Evolutionary conservation across 352 stramenopile genomes (phyloP).

Genomic region (Pythium monospermum): DNA sequence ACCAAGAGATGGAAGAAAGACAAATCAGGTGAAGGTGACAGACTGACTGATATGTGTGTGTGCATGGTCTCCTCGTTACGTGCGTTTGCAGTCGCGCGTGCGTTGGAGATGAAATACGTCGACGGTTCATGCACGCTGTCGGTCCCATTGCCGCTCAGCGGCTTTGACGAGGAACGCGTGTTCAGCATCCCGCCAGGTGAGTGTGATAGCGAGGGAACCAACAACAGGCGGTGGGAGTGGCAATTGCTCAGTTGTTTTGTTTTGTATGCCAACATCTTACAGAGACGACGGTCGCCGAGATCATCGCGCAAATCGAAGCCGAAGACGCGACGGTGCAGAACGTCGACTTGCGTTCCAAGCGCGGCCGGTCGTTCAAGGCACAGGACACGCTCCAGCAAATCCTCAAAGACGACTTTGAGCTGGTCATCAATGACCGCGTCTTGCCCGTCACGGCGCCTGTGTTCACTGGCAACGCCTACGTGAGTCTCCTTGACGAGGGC

Average conservation of each 20-base stretch:
- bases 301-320: conserved; percentile 68
- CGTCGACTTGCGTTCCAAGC: conserved; percentile 57
- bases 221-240: too few species aligned
- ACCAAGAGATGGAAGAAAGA: too few species aligned
- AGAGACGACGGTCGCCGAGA: conserved; percentile 73
- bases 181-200: conserved; percentile 70
- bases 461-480: conserved; percentile 69
- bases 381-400: conserved; percentile 63
- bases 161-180: conserved; percentile 73
- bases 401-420: conserved; percentile 77
- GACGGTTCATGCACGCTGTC: conserved; percentile 70
- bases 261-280: too few species aligned
- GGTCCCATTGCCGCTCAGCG: conserved; percentile 69
- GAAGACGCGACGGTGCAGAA: conserved; percentile 70
- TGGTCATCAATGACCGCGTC: conserved; percentile 75
- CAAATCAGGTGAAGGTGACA: too few species aligned
- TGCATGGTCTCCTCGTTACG: neutral
- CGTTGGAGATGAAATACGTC: conserved; percentile 78
- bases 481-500: conserved; percentile 62
- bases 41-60: too few species aligned
- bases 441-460: conserved; percentile 65
- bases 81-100: conserved; percentile 12
- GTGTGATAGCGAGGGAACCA: too few species aligned
- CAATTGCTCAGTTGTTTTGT: too few species aligned
- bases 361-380: conserved; percentile 51